Evolutionary conservation across 371 early-diverging fungal genomes (phyloP), one percentile per base, ranked within the genome.

Genomic region (Apophysomyces ossiformis): DNA sequence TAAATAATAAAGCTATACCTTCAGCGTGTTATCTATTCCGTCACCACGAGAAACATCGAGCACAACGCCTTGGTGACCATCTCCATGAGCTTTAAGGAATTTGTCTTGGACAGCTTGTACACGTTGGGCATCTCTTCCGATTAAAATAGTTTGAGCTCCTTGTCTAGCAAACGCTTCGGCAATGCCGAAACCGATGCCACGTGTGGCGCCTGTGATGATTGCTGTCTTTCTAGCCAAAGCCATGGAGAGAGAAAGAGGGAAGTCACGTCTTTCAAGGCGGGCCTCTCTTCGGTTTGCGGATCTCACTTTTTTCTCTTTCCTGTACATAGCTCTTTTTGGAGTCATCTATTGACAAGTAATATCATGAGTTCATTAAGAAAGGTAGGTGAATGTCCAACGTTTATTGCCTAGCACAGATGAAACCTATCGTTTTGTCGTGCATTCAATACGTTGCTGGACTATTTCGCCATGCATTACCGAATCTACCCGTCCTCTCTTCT

Each of bases 171-270:
- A 88, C 35, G 81, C 74, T 26, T 81, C 63, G 2, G 88, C 87
- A 66, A 88, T 87, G 43, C 86, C 86, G 0, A 83, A 69, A 8
- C 93, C 93, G 63, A 92, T 91, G n/a, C 93, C 93, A 54, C 93
- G 86, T 56, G 88, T 89, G 0, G 90, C 93, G 0, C 93, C 93
- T 13, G 92, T 88, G 37, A 92, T 82, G 9, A 92, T 47, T 0
- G 82, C 87, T 37, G 83, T 70, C n/a, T 82, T 83, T 43, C 76
- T 67, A 44, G 64, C 50, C 18, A 86, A 75, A 35, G 46, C 63
- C 75, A 78, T 75, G 35, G n/a, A 7, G 54, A 66, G 57, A 32
- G 1, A 39, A 12, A n/a, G 46, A 18, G 46, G 46, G 43, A 15
- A 43, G 43, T 15, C 13, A 45, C n/a, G 6, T 45, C n/a, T 6